Conservation (phyloP, 441 rosid species). For the Croton setiger region DNA sequence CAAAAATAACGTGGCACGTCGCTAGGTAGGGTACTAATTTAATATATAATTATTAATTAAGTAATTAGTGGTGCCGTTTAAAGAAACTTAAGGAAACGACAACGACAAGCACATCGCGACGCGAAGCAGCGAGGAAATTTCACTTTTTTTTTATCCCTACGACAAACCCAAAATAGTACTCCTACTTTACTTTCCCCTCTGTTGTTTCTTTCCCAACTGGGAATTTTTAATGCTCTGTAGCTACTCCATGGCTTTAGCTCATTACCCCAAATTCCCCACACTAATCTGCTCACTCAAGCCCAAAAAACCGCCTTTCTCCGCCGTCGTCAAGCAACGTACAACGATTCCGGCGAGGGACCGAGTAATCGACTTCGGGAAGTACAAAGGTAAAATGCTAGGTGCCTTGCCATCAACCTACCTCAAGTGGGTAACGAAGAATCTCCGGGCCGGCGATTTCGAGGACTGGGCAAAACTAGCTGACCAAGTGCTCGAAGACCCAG, state of each 20-base stretch:
- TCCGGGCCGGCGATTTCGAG: constrained; percentile 53
- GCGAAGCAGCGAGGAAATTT: too few species aligned
- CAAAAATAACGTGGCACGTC: too few species aligned
- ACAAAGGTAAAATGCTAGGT: constrained; percentile 83
- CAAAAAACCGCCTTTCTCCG: constrained; percentile 18
- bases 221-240: background rate
- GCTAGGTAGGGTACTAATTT: too few species aligned
- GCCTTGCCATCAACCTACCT: constrained; percentile 70
- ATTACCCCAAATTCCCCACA: constrained; percentile 15
- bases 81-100: too few species aligned
- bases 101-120: too few species aligned
- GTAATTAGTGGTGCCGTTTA: too few species aligned
- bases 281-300: constrained; percentile 32
- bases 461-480: constrained; percentile 76
- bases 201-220: background rate
- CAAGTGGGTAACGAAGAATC: constrained; percentile 67
- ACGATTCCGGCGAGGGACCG: constrained; percentile 51
- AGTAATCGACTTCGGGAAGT: constrained; percentile 64
- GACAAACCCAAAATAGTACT: too few species aligned
- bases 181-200: too few species aligned
- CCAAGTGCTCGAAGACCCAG: constrained; percentile 58
- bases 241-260: constrained; percentile 13
- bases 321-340: constrained; percentile 20
- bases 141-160: too few species aligned
- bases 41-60: too few species aligned